These are phyloP conservation scores for Proliferodiscus dingleyae DNA, from an alignment of 2,329 filamentous ascomycete species.

Conservation along the genomic window DNA sequence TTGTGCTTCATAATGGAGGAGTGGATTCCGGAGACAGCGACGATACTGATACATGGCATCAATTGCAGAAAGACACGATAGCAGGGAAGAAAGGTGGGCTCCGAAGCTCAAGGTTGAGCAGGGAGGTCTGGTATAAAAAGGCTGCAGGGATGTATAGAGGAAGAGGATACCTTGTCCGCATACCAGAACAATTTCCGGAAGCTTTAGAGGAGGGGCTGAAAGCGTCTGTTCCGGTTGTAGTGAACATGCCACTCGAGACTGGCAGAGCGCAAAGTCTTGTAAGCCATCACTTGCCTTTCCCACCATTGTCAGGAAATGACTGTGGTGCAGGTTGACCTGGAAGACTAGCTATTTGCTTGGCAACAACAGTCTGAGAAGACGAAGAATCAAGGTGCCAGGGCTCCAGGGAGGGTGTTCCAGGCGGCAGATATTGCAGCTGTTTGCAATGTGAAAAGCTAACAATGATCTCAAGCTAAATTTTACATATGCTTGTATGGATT, in stretches of 20 bases:
- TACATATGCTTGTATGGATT: no score
- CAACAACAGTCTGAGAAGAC: conserved; percentile 29
- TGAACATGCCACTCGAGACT: conserved; percentile 52
- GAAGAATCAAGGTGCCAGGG: conserved; percentile 22
- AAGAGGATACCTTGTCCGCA: conserved; percentile 46
- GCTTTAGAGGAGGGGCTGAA: conserved; percentile 48
- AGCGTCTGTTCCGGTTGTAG: conserved; percentile 42
- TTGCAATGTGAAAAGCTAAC: no score
- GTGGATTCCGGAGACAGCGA: conserved; percentile 42
- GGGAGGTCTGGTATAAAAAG: conserved; percentile 51
- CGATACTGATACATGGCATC: conserved; percentile 39
- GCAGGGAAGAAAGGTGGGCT: conserved; percentile 34
- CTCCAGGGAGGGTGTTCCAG: no score
- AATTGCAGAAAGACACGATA: conserved; percentile 37
- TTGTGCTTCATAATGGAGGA: conserved; percentile 52
- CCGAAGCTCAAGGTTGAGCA: conserved; percentile 46
- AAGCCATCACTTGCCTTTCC: conserved; percentile 11
- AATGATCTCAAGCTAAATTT: no score
- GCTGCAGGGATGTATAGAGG: conserved; percentile 51
- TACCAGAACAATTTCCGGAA: conserved; percentile 44
- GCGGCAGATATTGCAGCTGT: no score
- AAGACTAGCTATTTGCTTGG: conserved; percentile 31
- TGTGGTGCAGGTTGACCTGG: conserved; percentile 3
- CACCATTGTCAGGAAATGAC: background rate
- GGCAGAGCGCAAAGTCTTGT: conserved; percentile 39